These are phyloP conservation scores for Anthostomella pinea DNA, from an alignment of 2,329 filamentous ascomycete genomes.

Conservation along the genomic window DNA sequence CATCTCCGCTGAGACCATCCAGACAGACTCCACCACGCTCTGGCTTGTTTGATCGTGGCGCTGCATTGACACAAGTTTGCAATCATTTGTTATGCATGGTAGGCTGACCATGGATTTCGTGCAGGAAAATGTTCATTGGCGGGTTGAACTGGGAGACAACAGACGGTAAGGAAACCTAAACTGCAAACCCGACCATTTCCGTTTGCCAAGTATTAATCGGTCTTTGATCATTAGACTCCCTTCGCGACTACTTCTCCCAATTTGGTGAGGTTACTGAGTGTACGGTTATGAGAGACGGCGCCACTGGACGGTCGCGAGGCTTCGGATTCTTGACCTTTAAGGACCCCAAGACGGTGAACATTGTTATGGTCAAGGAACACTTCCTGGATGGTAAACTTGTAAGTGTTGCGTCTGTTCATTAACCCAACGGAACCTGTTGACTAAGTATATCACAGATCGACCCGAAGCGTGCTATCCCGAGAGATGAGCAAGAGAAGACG, in stretches of 20 bases:
- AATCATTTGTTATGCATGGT: constrained; percentile 9
- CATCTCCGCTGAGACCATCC: too few relatives aligned
- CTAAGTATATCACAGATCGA: constrained; percentile 73
- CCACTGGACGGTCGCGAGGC: constrained; percentile 87
- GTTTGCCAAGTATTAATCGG: too few relatives aligned
- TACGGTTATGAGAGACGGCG: constrained; percentile 98
- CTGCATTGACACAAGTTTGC: constrained; percentile 8
- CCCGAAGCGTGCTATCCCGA: constrained; percentile 92
- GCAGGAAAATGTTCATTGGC: constrained; percentile 99
- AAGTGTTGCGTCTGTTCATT: constrained; percentile 38
- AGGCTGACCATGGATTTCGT: constrained; percentile 27
- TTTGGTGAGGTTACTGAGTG: constrained; percentile 97
- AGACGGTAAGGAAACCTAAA: constrained; percentile 76
- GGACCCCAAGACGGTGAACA: constrained; percentile 96
- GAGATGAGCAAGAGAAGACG: constrained; percentile 96
- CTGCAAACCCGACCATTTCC: background rate
- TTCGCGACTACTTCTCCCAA: constrained; percentile 95
- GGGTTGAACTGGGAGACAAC: constrained; percentile 99
- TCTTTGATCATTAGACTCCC: constrained; percentile 65
- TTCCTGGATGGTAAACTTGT: constrained; percentile 98
- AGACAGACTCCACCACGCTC: constrained; percentile 15
- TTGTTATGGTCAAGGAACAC: constrained; percentile 99
- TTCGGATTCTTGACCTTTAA: constrained; percentile 98
- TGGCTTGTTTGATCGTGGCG: constrained; percentile 7
- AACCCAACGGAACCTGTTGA: constrained; percentile 19